Percentiles rank a stretch among this genome's conserved stretches.
Conservation (phyloP, 2,329 filamentous ascomycete species). For the Elsinoe batatas region DNA sequence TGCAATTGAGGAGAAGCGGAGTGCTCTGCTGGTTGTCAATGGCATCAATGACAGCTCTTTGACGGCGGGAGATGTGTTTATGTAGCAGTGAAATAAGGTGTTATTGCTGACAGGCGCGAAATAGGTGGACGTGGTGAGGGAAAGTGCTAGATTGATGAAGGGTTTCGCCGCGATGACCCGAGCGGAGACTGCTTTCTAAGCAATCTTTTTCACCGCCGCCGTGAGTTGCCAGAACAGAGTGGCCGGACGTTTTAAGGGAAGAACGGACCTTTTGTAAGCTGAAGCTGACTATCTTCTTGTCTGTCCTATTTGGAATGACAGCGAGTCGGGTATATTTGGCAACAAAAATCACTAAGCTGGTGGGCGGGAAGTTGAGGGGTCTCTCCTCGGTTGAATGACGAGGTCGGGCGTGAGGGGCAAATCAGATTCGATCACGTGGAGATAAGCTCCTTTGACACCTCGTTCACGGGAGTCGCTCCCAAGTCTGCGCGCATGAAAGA, state of each 20-base stretch:
- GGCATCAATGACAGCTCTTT: constrained; percentile 8
- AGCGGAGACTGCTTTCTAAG: constrained; percentile 9
- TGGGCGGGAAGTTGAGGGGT: neutral
- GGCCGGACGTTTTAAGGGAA: neutral
- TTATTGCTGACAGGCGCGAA: constrained; percentile 8
- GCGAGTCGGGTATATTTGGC: no score
- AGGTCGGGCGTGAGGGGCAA: neutral
- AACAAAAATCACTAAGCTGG: neutral
- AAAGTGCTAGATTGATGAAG: constrained; percentile 6
- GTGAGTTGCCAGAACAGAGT: neutral
- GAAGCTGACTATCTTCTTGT: neutral
- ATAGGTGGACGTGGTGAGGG: neutral
- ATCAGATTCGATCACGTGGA: neutral
- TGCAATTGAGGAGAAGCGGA: constrained; percentile 14
- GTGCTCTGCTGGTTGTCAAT: constrained; percentile 9
- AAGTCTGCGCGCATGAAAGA: neutral
- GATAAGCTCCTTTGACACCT: neutral
- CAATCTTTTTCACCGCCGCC: constrained; percentile 3
- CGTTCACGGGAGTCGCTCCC: no score
- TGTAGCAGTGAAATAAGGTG: neutral
- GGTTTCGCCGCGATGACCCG: constrained; percentile 6
- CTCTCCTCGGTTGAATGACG: neutral
- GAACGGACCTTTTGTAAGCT: neutral
- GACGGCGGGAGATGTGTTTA: constrained; percentile 12
- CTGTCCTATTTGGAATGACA: neutral